Percentiles rank a stretch among this genome's conserved stretches.
These are phyloP conservation scores for Tillandsia fasciculata DNA, from an alignment of 176 grass and related monocot genomes.

Conservation along the genomic window DNA sequence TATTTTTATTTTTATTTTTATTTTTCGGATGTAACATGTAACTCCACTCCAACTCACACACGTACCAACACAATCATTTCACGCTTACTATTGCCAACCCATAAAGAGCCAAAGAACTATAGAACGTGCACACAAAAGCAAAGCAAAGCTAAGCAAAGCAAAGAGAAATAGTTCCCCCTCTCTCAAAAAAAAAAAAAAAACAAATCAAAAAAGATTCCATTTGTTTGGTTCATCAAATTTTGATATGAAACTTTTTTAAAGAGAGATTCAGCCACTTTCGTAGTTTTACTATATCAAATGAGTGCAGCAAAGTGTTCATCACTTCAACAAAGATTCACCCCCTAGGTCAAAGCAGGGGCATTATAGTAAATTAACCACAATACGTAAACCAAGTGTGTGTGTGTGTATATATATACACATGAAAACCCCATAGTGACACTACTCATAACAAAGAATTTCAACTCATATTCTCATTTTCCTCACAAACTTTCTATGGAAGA, in stretches of 20 bases:
- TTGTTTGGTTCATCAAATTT: no score
- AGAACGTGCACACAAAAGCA: slow-evolving; percentile 12
- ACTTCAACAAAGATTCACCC: slow-evolving; percentile 17
- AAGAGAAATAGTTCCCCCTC: no score
- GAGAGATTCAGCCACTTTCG: no score
- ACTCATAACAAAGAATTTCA: background rate
- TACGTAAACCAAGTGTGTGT: no score
- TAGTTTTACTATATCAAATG: no score
- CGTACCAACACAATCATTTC: slow-evolving; percentile 30
- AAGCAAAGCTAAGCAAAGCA: no score
- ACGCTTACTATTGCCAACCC: slow-evolving; percentile 31
- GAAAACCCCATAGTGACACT: slow-evolving; percentile 18
- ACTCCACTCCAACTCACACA: slow-evolving; percentile 20
- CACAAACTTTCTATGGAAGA: slow-evolving; percentile 49
- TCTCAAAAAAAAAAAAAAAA: no score
- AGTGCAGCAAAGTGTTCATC: no score
- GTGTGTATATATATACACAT: no score
- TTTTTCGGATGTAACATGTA: background rate
- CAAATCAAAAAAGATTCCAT: no score
- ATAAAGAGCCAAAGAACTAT: slow-evolving; percentile 23
- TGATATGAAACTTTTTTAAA: no score
- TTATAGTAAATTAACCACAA: slow-evolving; percentile 10
- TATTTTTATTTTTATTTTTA: background rate
- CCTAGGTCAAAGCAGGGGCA: slow-evolving; percentile 18
- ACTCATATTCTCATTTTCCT: slow-evolving; percentile 22